Evolutionary conservation across 164 flowering plant species (phyloP).

Genomic region (Amborella trichopoda): DNA sequence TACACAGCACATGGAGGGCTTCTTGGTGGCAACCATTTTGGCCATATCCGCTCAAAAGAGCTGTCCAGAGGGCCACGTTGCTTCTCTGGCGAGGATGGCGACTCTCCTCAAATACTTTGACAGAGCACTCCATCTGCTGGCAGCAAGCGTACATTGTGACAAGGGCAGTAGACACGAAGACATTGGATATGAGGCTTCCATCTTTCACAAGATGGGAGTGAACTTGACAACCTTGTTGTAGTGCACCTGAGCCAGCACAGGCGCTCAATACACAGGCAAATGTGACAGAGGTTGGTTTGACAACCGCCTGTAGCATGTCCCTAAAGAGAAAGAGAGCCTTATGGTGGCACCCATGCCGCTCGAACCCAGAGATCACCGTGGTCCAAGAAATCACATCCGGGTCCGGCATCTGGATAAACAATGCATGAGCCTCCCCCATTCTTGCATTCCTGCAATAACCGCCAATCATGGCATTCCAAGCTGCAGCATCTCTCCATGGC

Average conservation of each 20-base stretch:
- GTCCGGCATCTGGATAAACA: conserved; percentile 6
- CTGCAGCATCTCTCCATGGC: conserved; percentile 10
- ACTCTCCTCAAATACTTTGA: conserved; percentile 5
- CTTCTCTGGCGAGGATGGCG: no score
- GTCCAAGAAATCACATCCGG: conserved; percentile 14
- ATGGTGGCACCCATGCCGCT: conserved; percentile 4
- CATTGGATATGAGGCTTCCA: conserved; percentile 1
- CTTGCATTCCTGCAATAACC: conserved; percentile 12
- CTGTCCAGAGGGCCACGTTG: conserved; percentile 12
- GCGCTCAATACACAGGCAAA: conserved; percentile 9
- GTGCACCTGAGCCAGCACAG: conserved; percentile 5
- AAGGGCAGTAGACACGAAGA: conserved; percentile 8
- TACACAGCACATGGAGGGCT: conserved; percentile 4
- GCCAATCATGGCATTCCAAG: conserved; percentile 12
- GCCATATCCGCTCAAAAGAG: conserved; percentile 11
- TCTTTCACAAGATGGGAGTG: conserved; percentile 9
- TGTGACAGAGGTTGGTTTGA: conserved; percentile 8
- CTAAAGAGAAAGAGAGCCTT: conserved; percentile 7
- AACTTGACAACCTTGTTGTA: conserved; percentile 8
- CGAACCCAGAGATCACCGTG: conserved; percentile 8
- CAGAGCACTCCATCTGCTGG: neutral
- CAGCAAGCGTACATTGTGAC: conserved; percentile 12
- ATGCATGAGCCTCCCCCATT: conserved; percentile 6
- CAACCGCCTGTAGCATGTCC: conserved; percentile 3
- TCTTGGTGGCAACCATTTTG: conserved; percentile 4